Conservation (phyloP, 1,139 yeast genomes). For the Candida sanyaensis region DNA sequence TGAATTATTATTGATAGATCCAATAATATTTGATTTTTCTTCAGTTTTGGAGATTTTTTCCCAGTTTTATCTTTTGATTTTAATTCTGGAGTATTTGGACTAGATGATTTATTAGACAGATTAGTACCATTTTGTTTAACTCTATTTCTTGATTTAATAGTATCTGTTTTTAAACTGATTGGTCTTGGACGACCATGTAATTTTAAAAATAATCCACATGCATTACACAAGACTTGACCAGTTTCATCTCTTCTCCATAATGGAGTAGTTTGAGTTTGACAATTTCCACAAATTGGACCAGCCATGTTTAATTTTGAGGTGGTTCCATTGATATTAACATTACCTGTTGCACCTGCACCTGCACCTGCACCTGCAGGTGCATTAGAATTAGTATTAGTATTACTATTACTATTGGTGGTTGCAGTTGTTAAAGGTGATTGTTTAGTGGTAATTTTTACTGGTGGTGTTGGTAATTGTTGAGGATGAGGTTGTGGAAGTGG, state of each 20-base stretch:
- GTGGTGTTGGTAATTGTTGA: constrained; percentile 16
- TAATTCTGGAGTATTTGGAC: constrained; percentile 49
- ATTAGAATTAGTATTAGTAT: too few species aligned
- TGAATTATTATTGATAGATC: constrained; percentile 12
- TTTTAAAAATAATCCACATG: constrained; percentile 90
- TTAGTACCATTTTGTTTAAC: constrained; percentile 48
- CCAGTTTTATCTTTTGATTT: constrained; percentile 38
- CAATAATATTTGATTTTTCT: constrained; percentile 19
- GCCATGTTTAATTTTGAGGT: constrained; percentile 52
- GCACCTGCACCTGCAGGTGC: too few species aligned
- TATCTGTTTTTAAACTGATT: constrained; percentile 85
- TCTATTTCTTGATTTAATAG: constrained; percentile 86
- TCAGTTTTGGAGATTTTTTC: constrained; percentile 36
- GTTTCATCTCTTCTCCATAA: constrained; percentile 93
- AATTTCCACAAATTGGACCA: constrained; percentile 82
- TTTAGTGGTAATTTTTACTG: constrained; percentile 9
- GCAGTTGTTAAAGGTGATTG: constrained; percentile 6
- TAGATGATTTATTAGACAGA: constrained; percentile 23
- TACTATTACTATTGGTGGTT: constrained; percentile 4
- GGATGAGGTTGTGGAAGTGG: constrained; percentile 1
- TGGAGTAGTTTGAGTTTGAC: constrained; percentile 91
- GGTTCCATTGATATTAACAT: constrained; percentile 12
- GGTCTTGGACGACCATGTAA: constrained; percentile 93
- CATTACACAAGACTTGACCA: constrained; percentile 92
- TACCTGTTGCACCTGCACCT: too few species aligned